These are phyloP conservation scores for Colletotrichum tropicale DNA, from an alignment of 2,329 filamentous ascomycete genomes.

Conservation along the genomic window DNA sequence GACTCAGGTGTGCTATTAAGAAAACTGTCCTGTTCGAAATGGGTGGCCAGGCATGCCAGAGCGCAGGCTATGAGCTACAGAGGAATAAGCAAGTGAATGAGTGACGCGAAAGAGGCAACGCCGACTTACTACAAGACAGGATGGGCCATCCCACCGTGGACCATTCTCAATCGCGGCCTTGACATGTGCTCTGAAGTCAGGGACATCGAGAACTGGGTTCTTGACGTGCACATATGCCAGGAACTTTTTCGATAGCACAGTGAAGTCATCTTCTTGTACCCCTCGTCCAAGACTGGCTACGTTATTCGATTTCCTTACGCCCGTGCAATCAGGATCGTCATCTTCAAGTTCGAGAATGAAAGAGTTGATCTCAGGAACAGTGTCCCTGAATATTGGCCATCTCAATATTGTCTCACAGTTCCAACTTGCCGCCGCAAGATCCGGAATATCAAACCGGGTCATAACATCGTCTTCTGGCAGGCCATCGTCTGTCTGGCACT, in stretches of 20 bases:
- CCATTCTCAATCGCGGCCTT: constrained; percentile 27
- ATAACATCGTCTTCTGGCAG: constrained; percentile 1
- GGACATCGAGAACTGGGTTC: constrained; percentile 33
- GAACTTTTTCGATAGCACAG: constrained; percentile 29
- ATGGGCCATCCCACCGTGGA: constrained; percentile 29
- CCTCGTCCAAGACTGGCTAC: constrained; percentile 19
- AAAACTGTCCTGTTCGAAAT: constrained; percentile 20
- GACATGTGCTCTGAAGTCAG: constrained; percentile 21
- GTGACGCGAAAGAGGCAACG: too few species aligned
- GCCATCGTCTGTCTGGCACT: neutral
- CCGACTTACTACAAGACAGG: constrained; percentile 32
- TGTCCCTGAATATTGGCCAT: constrained; percentile 32
- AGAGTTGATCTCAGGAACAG: constrained; percentile 23
- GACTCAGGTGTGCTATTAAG: constrained; percentile 1
- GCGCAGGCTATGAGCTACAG: constrained; percentile 33
- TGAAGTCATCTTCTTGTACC: constrained; percentile 31
- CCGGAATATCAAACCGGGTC: constrained; percentile 12
- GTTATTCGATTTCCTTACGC: neutral
- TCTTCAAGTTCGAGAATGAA: constrained; percentile 20
- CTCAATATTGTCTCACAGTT: constrained; percentile 29
- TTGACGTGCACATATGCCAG: constrained; percentile 35
- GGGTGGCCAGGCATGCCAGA: constrained; percentile 29
- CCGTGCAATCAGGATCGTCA: constrained; percentile 12
- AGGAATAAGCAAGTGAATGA: neutral
- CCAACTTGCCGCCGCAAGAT: constrained; percentile 16